Evolutionary conservation across 768 basidiomycete species (phyloP), one percentile per base, ranked within the genome.

Genomic region (Boletus vermiculosoides): DNA sequence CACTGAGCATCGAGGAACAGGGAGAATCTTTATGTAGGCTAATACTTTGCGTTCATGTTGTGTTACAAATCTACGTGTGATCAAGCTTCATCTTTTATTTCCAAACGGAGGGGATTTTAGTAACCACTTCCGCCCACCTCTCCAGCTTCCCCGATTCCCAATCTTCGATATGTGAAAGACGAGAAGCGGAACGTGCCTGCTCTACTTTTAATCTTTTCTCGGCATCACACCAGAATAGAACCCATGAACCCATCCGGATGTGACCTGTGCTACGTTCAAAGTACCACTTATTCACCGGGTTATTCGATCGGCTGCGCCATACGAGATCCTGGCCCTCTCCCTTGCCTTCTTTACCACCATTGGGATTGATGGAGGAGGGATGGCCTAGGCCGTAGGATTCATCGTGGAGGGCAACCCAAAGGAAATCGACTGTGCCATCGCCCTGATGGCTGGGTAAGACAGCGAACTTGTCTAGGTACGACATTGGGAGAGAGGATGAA

Each of bases 271-370:
- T 91, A 34, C 97, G 86, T 67, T 99, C 97, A 62, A 93, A 98
- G 75, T 99, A 99, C 97, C 97, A 99, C 74, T 94, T 96, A 76
- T 99, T 99, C 55, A 98, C 86, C 0, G 94, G 95, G 72, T 99
- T 99, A 74, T 97, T 82, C 8, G 89, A 80, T 53, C 97, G 82
- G 70, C 87, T 90, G 45, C 97, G 84, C 97, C 97, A 99, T 39
- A 99, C 94, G 56, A 99, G 81, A 68, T 98, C 97, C 44, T 86
- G 80, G n/a, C 95, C 94, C 70, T 89, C 84, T 28, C 96, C 95
- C 55, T 83, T 79, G 33, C 96, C 97, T 52, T 87, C 85, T 65
- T 91, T 87, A 15, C 97, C 96, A 1, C 97, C 91, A 57, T 96
- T 96, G 31, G 94, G 91, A 71, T 99, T 99, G 56, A 90, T 88